phyloP scores from a whole-genome alignment of 2,329 filamentous ascomycete species.

The Fusarium sp. region DNA sequence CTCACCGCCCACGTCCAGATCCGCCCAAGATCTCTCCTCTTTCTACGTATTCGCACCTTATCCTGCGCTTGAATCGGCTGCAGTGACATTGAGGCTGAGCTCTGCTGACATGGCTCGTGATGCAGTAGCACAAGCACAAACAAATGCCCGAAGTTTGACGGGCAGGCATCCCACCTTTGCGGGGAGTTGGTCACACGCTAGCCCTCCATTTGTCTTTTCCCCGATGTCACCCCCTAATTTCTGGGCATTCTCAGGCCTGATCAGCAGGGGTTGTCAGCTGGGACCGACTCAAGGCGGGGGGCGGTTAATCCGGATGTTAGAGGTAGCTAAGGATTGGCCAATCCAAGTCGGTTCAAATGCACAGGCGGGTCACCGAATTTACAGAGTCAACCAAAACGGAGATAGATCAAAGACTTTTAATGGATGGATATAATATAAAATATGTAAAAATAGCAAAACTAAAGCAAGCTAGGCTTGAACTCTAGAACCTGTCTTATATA shows the following conservation, averaged over 20 bases:
- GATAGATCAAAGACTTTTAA: too few species aligned
- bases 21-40: too few species aligned
- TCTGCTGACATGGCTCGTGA: constrained; percentile 8
- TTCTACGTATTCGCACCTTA: too few species aligned
- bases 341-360: too few species aligned
- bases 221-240: background rate
- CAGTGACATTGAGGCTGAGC: constrained; percentile 17
- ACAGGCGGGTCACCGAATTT: too few species aligned
- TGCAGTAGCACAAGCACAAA: constrained; percentile 9
- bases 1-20: constrained; percentile 32
- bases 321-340: fast-evolving
- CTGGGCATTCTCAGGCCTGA: constrained; percentile 6
- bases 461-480: too few species aligned
- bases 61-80: constrained; percentile 15
- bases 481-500: too few species aligned
- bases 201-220: background rate
- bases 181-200: constrained; percentile 8
- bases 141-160: background rate
- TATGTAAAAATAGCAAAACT: too few species aligned
- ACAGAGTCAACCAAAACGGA: too few species aligned
- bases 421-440: too few species aligned
- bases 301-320: too few species aligned
- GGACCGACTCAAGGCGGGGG: background rate
- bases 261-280: constrained; percentile 36
- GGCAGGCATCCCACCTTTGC: background rate